Evolutionary conservation across 129 eudicot genomes (phyloP).

Genomic region (Artemisia argyi): DNA sequence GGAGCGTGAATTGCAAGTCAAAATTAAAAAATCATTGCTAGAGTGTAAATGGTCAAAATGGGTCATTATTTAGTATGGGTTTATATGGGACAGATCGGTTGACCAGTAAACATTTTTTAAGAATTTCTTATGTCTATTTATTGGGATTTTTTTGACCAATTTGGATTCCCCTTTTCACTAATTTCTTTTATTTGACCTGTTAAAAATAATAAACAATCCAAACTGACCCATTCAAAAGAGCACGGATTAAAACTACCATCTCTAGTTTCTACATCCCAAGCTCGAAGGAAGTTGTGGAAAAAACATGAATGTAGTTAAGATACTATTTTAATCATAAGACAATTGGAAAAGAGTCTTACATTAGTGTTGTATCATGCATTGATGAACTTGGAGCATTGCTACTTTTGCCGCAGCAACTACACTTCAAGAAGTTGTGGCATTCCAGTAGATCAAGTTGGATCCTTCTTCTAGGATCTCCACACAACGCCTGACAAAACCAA

Average conservation of each 20-base stretch:
- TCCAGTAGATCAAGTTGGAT: constrained; percentile 86
- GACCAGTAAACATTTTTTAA: background rate
- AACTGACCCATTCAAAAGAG: background rate
- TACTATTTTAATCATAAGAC: background rate
- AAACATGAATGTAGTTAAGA: too few relatives aligned
- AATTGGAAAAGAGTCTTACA: constrained; percentile 43
- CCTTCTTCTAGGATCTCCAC: constrained; percentile 87
- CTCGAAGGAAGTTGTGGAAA: too few relatives aligned
- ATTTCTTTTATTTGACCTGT: background rate
- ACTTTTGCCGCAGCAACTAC: constrained; percentile 81
- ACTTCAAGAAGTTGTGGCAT: constrained; percentile 58
- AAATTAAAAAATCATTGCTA: background rate
- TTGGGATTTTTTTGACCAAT: too few relatives aligned
- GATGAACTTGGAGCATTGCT: constrained; percentile 52
- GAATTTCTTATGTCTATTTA: too few relatives aligned
- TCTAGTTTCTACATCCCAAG: too few relatives aligned
- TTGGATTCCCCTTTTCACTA: background rate
- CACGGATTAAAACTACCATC: background rate
- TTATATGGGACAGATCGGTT: background rate
- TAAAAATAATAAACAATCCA: background rate
- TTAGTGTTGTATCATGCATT: constrained; percentile 80
- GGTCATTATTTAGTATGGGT: background rate
- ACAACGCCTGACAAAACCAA: constrained; percentile 49
- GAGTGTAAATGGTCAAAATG: background rate
- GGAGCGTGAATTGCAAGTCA: background rate